Evolutionary conservation across 768 basidiomycete genomes (phyloP).

Genomic region (Russula dissimulans): DNA sequence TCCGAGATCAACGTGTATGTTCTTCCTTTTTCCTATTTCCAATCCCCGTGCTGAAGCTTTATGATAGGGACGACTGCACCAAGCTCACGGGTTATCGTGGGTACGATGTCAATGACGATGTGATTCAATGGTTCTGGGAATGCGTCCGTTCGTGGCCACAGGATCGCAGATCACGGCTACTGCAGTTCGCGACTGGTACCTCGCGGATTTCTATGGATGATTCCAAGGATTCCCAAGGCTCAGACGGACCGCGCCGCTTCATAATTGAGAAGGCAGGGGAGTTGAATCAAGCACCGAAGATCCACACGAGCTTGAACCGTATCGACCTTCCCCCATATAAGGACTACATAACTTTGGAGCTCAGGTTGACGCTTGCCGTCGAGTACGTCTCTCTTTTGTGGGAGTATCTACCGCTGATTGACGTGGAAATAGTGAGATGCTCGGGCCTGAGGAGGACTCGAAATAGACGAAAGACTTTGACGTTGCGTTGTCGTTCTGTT

Average conservation of each 20-base stretch:
- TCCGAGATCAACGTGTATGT: constrained; percentile 97
- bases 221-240: constrained; percentile 97
- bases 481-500: neutral
- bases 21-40: neutral
- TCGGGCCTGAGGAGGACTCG: constrained; percentile 82
- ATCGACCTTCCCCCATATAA: constrained; percentile 97
- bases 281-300: constrained; percentile 92
- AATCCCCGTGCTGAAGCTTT: neutral
- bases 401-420: constrained; percentile 1
- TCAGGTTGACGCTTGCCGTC: constrained; percentile 89
- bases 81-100: constrained; percentile 99
- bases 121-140: constrained; percentile 99
- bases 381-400: constrained; percentile 51
- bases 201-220: constrained; percentile 97
- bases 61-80: constrained; percentile 84
- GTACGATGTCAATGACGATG: constrained; percentile 89
- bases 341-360: constrained; percentile 87
- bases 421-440: constrained; percentile 60
- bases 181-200: constrained; percentile 96
- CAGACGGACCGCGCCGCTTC: constrained; percentile 92
- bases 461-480: constrained; percentile 28
- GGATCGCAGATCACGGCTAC: constrained; percentile 90
- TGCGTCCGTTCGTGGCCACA: constrained; percentile 96
- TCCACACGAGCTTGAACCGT: constrained; percentile 91
- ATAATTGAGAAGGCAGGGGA: constrained; percentile 99